A percentile compares a stretch with the other conserved stretches of the same genome.
Evolutionary conservation across 1,284 basidiomycete species (phyloP).

Genomic region (Ustilago bromivora): DNA sequence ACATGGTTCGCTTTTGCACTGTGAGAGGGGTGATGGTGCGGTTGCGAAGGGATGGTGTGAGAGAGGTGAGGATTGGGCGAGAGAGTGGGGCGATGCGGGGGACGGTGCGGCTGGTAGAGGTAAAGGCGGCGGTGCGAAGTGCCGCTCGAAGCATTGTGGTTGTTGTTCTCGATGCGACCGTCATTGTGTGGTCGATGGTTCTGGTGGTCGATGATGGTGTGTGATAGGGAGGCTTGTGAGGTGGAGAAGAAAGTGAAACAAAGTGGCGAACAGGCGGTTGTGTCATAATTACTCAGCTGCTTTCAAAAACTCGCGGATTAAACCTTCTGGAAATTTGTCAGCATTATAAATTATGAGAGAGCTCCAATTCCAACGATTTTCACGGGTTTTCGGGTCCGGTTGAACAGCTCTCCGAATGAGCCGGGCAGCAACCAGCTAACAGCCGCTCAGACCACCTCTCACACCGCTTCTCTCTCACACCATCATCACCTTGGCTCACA

Average conservation of each 20-base stretch:
- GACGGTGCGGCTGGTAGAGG: slow-evolving; percentile 10
- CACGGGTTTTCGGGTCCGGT: slow-evolving; percentile 52
- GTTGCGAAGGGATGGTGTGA: slow-evolving; percentile 5
- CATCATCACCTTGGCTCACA: neutral
- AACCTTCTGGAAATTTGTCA: slow-evolving; percentile 21
- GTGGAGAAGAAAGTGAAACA: neutral
- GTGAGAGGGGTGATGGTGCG: neutral
- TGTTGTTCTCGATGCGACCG: slow-evolving; percentile 22
- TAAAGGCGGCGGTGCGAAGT: slow-evolving; percentile 9
- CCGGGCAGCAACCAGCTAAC: slow-evolving; percentile 13
- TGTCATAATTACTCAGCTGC: slow-evolving; percentile 12
- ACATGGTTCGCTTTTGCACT: slow-evolving; percentile 54
- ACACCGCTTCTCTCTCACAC: neutral
- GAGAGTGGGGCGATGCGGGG: slow-evolving; percentile 9
- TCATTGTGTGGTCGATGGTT: slow-evolving; percentile 16
- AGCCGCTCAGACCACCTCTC: slow-evolving; percentile 32
- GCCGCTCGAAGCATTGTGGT: slow-evolving; percentile 22
- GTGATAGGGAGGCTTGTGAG: neutral
- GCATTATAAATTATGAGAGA: slow-evolving; percentile 12
- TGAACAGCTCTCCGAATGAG: slow-evolving; percentile 21
- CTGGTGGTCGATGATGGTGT: slow-evolving; percentile 3
- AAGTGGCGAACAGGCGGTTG: slow-evolving; percentile 21
- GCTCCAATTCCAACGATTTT: slow-evolving; percentile 20
- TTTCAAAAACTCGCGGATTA: slow-evolving; percentile 6
- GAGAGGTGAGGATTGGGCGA: slow-evolving; percentile 29